Evolutionary conservation across 1,139 yeast genomes (phyloP).

Genomic region (Yamadazyma conglobata): DNA sequence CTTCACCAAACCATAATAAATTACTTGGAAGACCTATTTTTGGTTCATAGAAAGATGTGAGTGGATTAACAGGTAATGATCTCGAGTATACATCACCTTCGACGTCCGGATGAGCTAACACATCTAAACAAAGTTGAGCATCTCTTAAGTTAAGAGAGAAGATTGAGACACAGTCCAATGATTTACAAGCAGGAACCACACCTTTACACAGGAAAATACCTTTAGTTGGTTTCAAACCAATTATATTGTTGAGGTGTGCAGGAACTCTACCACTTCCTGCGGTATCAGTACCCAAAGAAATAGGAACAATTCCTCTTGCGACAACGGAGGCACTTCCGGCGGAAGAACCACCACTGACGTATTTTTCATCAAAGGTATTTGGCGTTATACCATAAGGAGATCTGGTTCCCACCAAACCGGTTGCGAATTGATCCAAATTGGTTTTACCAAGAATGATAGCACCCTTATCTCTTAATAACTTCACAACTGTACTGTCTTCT

Average conservation of each 20-base stretch:
- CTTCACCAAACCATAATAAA: constrained; percentile 77
- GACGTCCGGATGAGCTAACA: constrained; percentile 71
- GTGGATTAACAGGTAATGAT: constrained; percentile 63
- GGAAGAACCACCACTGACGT: constrained; percentile 91
- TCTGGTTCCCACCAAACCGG: constrained; percentile 92
- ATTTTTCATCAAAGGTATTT: constrained; percentile 67
- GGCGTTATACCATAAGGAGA: constrained; percentile 91
- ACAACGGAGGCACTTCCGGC: constrained; percentile 95
- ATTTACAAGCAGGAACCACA: constrained; percentile 96
- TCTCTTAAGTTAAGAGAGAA: constrained; percentile 75
- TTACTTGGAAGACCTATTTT: constrained; percentile 70
- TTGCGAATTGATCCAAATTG: constrained; percentile 92
- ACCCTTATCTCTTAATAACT: constrained; percentile 70
- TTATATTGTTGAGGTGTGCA: constrained; percentile 87
- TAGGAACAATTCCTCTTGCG: constrained; percentile 82
- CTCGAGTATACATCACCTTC: constrained; percentile 79
- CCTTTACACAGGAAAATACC: constrained; percentile 84
- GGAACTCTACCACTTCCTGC: constrained; percentile 99
- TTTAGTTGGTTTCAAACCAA: constrained; percentile 89
- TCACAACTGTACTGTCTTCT: constrained; percentile 72
- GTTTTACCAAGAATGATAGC: constrained; percentile 92
- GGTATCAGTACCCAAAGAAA: constrained; percentile 91
- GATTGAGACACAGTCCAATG: constrained; percentile 87
- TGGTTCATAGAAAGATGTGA: constrained; percentile 56
- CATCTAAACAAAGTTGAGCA: constrained; percentile 71